Base-by-base conservation (phyloP, 805 yeast species). In the Ogataea wickerhamii region DNA sequence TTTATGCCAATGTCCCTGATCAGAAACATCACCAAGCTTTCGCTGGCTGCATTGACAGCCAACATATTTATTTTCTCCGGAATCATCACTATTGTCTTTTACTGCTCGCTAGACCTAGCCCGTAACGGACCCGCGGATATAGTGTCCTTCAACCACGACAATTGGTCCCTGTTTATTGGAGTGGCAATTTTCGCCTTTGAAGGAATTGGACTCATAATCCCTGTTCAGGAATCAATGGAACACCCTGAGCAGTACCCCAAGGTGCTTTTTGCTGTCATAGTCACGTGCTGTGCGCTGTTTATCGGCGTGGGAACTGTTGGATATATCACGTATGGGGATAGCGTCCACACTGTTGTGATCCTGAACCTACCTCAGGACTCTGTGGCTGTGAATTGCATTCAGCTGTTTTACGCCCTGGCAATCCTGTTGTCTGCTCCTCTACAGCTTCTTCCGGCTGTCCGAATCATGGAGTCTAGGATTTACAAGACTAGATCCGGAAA, bases 161-260 rank as follows among this genome's bases (percentile, higher is more conserved):
- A 70, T 35, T 84, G 86, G 70, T 76, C 91, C 0, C 61, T 85
- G 33, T 84, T 84, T 53, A 78, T 84, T 35, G 94, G 94, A 6
- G 86, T 85, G 5, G 89, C 91, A 2, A 84, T 85, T 21, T 85
- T 85, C 66, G 87, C 93, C n/a, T 85, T 83, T 55, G 94, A 85
- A 63, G 94, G 94, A 1, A 83, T 85, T 40, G 93, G 94, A 0
- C 66, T 85, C 32, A 81, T 85, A 34, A 80, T 85, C 18, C 94
- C 94, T 0, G 81, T 85, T 37, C 87, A 84, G 52, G 86, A 84
- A 49, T 81, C 93, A 1, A 85, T 85, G 93, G 73, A 69, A 34
- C 63, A 81, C 48, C 93, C 93, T 1, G 78, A 78, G 44, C 73
- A 82, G 45, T 85, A 82, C 54, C 88, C 91, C 13, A 56, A 67